These are phyloP conservation scores for Suillus plorans DNA, from an alignment of 768 basidiomycete species.

Conservation along the genomic window DNA sequence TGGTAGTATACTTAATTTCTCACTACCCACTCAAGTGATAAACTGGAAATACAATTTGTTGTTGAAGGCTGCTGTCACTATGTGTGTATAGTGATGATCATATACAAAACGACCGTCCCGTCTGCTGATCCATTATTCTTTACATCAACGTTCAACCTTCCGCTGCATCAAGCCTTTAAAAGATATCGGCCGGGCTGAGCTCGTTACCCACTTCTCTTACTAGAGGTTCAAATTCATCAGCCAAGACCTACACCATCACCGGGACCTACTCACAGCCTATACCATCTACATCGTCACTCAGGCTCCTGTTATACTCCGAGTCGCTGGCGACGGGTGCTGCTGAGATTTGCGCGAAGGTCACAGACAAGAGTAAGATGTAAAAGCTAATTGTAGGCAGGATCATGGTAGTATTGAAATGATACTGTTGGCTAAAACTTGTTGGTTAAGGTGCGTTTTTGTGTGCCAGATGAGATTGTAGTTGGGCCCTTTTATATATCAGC, in stretches of 20 bases:
- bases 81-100: neutral
- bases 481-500: neutral
- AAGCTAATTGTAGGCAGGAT: neutral
- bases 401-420: neutral
- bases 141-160: neutral
- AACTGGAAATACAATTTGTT: neutral
- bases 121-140: neutral
- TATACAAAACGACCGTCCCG: neutral
- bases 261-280: neutral
- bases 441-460: neutral
- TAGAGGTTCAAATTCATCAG: neutral
- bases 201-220: neutral
- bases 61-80: neutral
- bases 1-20: neutral
- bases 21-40: neutral
- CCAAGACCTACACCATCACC: neutral
- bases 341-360: neutral
- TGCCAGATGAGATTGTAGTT: neutral
- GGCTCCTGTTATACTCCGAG: fast-evolving
- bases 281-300: neutral
- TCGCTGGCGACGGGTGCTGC: neutral
- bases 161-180: neutral
- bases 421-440: neutral
- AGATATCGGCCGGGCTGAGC: neutral
- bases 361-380: neutral